These are phyloP conservation scores for Solanum hybrid DNA, from an alignment of 305 asterid species.

Conservation along the genomic window DNA sequence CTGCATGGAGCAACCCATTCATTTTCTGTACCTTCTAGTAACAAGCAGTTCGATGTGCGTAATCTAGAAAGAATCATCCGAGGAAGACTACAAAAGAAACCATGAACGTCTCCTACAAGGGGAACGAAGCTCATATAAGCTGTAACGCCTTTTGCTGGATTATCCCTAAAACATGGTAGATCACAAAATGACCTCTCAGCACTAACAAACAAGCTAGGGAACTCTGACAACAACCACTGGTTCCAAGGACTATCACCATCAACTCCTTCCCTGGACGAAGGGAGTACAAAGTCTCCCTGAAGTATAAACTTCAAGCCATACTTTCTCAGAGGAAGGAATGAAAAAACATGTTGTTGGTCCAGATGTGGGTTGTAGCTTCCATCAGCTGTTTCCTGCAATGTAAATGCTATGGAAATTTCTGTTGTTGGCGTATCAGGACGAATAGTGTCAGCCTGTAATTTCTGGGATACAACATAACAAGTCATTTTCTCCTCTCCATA, in stretches of 20 bases:
- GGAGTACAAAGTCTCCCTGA: slow-evolving; percentile 92
- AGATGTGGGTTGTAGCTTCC: slow-evolving; percentile 56
- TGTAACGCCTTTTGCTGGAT: slow-evolving; percentile 65
- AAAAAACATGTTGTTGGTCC: slow-evolving; percentile 85
- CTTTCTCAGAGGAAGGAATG: slow-evolving; percentile 89
- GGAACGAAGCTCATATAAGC: slow-evolving; percentile 69
- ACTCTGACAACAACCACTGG: slow-evolving; percentile 85
- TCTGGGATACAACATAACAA: slow-evolving; percentile 76
- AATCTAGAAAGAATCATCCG: slow-evolving; percentile 67
- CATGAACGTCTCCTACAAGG: slow-evolving; percentile 38
- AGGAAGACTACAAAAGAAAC: slow-evolving; percentile 81
- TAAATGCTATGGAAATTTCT: slow-evolving; percentile 82
- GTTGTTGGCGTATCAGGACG: slow-evolving; percentile 58
- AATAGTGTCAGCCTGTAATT: slow-evolving; percentile 43
- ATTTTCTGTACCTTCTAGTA: slow-evolving; percentile 47
- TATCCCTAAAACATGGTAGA: slow-evolving; percentile 67
- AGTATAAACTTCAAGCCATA: slow-evolving; percentile 87
- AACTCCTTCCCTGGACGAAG: slow-evolving; percentile 97
- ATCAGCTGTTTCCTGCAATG: slow-evolving; percentile 49
- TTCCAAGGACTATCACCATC: slow-evolving; percentile 94
- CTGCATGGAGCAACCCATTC: slow-evolving; percentile 88
- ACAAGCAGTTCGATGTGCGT: slow-evolving; percentile 70
- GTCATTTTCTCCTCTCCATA: slow-evolving; percentile 61
- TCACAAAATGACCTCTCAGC: slow-evolving; percentile 68
- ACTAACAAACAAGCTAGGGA: slow-evolving; percentile 71